Evolutionary conservation across 179 eudicot species (phyloP).

Genomic region (Spinacia oleracea): DNA sequence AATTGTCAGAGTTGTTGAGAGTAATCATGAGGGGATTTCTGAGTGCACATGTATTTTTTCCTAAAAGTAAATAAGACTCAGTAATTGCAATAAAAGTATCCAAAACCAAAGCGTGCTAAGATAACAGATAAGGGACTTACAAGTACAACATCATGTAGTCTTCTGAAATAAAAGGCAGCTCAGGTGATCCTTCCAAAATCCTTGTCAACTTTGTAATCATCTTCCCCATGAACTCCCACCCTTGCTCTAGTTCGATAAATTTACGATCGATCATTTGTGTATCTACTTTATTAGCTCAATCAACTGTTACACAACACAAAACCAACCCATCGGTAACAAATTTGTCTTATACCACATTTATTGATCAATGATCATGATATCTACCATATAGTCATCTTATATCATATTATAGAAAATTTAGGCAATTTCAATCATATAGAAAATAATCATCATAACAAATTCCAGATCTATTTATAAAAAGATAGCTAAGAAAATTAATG

Average conservation of each 20-base stretch:
- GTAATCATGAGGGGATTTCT: constrained; percentile 75
- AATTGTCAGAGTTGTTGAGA: constrained; percentile 76
- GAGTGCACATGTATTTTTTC: constrained; percentile 86
- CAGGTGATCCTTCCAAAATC: constrained; percentile 63
- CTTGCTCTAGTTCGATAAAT: constrained; percentile 50
- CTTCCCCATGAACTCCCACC: constrained; percentile 66
- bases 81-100: not conserved
- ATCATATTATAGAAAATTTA: not conserved
- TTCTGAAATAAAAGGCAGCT: constrained; percentile 58
- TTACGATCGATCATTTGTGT: constrained; percentile 46
- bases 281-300: not conserved
- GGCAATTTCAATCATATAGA: not conserved
- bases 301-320: constrained; percentile 20
- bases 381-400: not conserved
- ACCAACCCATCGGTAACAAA: not conserved
- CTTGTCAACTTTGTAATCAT: constrained; percentile 64
- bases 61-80: constrained; percentile 34
- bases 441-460: not conserved
- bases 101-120: not conserved
- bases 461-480: not conserved
- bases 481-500: not conserved
- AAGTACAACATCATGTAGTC: constrained; percentile 78
- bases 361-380: not conserved
- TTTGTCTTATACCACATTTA: not conserved
- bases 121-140: constrained; percentile 31